These are phyloP conservation scores for Boletus semigastroideus DNA, from an alignment of 1,284 basidiomycete species.

Conservation along the genomic window DNA sequence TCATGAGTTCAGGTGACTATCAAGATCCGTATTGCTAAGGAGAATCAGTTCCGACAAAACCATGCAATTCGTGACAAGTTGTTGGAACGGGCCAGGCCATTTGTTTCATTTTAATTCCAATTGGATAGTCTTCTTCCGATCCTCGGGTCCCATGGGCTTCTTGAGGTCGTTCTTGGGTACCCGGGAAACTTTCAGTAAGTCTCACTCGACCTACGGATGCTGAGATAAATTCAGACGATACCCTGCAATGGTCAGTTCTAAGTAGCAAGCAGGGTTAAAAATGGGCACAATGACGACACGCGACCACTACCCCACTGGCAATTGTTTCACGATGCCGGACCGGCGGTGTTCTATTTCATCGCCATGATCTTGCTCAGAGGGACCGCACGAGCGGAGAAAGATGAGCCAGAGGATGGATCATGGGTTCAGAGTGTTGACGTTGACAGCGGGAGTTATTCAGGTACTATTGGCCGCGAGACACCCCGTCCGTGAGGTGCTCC, in stretches of 20 bases:
- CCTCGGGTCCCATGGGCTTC: not conserved
- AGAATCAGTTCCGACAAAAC: not conserved
- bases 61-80: not conserved
- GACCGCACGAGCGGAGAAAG: not conserved
- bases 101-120: not conserved
- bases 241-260: not conserved
- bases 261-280: not conserved
- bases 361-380: not conserved
- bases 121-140: not conserved
- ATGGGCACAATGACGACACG: not conserved
- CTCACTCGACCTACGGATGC: not conserved
- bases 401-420: not conserved
- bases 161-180: not conserved
- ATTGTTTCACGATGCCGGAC: not conserved
- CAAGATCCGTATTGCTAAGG: slow-evolving; percentile 5
- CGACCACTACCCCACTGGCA: not conserved
- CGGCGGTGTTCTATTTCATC: not conserved
- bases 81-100: not conserved
- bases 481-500: no score
- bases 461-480: not conserved
- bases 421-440: not conserved
- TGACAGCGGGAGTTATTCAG: not conserved
- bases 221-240: not conserved
- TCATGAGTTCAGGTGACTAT: not conserved
- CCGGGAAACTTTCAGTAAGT: not conserved